Base-by-base conservation (phyloP, 1,284 basidiomycete species). In the Cutaneotrichosporon arboriforme region DNA sequence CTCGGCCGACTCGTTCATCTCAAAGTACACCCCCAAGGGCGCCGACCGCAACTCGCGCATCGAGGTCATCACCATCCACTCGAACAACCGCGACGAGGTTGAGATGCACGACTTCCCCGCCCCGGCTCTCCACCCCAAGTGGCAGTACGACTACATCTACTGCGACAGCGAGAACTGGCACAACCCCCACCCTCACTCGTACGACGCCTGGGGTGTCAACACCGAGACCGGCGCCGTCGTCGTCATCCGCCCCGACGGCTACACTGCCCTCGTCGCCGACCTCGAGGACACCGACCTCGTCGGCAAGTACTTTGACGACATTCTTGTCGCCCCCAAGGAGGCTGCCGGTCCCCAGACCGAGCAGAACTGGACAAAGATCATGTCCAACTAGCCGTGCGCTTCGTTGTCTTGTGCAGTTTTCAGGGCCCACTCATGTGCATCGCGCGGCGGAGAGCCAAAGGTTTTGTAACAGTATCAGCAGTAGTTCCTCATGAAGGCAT, bases 201-300 rank as follows among this genome's bases (percentile, higher is more conserved):
- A 74, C 61, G 61, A 67, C 44, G 58, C 60, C 10, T 73, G 67
- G 55, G 72, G 70, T 20, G 69, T 74, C 52, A 54, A 64, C 34
- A 59, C 65, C 20, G 63, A 66, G 42, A 60, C 58, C 18, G 72
- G 72, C 13, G 64, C 63, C n/a, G 56, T 70, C 36, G 59, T 73
- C 14, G 61, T 74, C 15, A 59, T 73, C 31, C 66, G 72, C 17
- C 72, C 72, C 1, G 72, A 74, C 57, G 64, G 66, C 44, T 63
- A 66, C 47, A 66, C 68, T 4, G 34, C 54, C 2, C 46, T 53
- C 20, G 46, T 53, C 26, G 38, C 36, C 4, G 51, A 50, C n/a
- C 44, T 68, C 14, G 60, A 65, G 26, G 51, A 58, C 42, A 49
- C 42, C 9, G 39, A 15, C 26, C 21, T 12, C 5, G 34, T 53